phyloP scores from a whole-genome alignment of 306 rosid genomes.

The Oemleria cerasiformis region DNA sequence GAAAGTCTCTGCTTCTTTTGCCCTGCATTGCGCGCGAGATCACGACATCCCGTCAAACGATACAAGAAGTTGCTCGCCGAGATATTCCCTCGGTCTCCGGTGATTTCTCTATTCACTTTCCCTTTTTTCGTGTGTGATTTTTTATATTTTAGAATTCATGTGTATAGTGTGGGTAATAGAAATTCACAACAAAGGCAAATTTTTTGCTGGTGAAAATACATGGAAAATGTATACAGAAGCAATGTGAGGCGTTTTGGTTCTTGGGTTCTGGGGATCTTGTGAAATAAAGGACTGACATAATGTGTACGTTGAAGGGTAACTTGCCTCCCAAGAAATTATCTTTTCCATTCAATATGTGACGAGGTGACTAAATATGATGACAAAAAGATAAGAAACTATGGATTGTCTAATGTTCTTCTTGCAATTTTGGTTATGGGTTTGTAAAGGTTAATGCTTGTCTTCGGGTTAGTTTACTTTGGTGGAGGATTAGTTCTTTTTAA shows the following conservation, averaged over 20 bases:
- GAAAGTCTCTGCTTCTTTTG: constrained; percentile 78
- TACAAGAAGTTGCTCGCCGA: constrained; percentile 74
- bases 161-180: background rate
- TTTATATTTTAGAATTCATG: background rate
- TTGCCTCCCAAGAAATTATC: background rate
- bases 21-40: constrained; percentile 69
- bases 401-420: background rate
- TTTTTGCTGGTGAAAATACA: background rate
- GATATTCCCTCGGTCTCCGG: constrained; percentile 71
- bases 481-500: too few species aligned
- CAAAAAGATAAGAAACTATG: background rate
- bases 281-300: background rate
- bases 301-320: background rate
- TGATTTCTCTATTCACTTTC: constrained; percentile 5
- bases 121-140: background rate
- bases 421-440: too few species aligned
- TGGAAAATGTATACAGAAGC: background rate
- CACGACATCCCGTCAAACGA: constrained; percentile 81
- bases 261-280: constrained; percentile 4
- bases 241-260: background rate
- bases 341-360: background rate
- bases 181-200: background rate
- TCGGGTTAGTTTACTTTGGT: too few species aligned
- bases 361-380: background rate
- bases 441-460: too few species aligned